Conservation (phyloP, 108 stramenopile genomes). For the Cyclotella kingstonii region DNA sequence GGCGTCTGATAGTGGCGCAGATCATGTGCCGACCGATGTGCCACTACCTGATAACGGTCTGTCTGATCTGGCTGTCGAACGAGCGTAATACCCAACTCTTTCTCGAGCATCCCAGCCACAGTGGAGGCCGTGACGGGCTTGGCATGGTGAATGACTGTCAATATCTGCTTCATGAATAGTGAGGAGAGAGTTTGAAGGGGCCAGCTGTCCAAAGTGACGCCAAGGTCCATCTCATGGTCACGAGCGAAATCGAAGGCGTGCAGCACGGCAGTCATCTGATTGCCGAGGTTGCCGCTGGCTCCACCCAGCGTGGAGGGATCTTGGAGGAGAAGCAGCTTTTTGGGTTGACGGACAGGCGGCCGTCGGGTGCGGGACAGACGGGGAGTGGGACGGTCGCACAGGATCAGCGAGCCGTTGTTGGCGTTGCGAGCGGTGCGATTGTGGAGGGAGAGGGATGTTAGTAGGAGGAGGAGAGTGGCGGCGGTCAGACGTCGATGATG, state of each 20-base stretch:
- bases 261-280: conserved; percentile 21
- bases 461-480: no score
- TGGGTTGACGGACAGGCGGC: background rate
- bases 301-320: background rate
- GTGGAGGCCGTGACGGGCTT: conserved; percentile 5
- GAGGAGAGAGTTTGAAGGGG: conserved; percentile 16
- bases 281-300: conserved; percentile 10
- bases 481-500: no score
- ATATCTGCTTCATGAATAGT: conserved; percentile 4
- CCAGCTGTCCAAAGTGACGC: conserved; percentile 26
- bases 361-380: background rate
- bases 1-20: conserved; percentile 22
- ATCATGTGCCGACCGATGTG: conserved; percentile 7
- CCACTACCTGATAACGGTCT: conserved; percentile 4
- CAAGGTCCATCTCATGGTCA: conserved; percentile 22
- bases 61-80: conserved; percentile 8
- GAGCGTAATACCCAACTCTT: conserved; percentile 22
- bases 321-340: conserved; percentile 11
- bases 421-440: no score
- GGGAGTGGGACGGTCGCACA: conserved; percentile 5
- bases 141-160: background rate
- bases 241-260: conserved; percentile 37
- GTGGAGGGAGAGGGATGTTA: no score
- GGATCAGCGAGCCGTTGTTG: background rate
- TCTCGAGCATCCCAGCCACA: background rate